These are phyloP conservation scores for Abrus pulchellus DNA, from an alignment of 306 rosid species.

Conservation along the genomic window DNA sequence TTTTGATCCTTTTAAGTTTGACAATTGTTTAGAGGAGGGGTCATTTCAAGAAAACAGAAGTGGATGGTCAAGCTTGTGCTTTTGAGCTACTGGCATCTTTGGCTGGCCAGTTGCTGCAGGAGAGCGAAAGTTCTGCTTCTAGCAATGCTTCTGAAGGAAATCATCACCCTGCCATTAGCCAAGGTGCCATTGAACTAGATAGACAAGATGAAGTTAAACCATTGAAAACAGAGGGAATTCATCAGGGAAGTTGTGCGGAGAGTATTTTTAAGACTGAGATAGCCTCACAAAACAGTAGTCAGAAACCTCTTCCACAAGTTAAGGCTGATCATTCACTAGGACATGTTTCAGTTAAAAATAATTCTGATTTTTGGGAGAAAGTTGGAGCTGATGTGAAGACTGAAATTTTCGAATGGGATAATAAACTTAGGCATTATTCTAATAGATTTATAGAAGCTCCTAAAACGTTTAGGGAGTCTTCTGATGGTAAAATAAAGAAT, in stretches of 20 bases:
- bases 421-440: slow-evolving; percentile 48
- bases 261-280: slow-evolving; percentile 57
- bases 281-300: slow-evolving; percentile 55
- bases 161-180: slow-evolving; percentile 51
- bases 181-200: slow-evolving; percentile 57
- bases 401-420: slow-evolving; percentile 51
- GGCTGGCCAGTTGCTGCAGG: slow-evolving; percentile 90
- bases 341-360: slow-evolving; percentile 52
- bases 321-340: slow-evolving; percentile 52
- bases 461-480: slow-evolving; percentile 59
- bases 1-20: slow-evolving; percentile 46
- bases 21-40: slow-evolving; percentile 69
- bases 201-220: slow-evolving; percentile 55
- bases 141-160: slow-evolving; percentile 84
- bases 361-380: slow-evolving; percentile 58
- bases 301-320: slow-evolving; percentile 52
- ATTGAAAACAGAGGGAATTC: slow-evolving; percentile 51
- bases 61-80: slow-evolving; percentile 77
- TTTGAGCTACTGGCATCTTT: slow-evolving; percentile 90
- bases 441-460: slow-evolving; percentile 57
- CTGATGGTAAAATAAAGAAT: slow-evolving; percentile 57
- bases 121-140: slow-evolving; percentile 82
- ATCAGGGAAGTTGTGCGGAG: slow-evolving; percentile 65
- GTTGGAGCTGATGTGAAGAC: slow-evolving; percentile 57
- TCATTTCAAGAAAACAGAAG: slow-evolving; percentile 50